Evolutionary conservation across 192 early-diverging fungal species (phyloP).

Genomic region (Linnemannia exigua): DNA sequence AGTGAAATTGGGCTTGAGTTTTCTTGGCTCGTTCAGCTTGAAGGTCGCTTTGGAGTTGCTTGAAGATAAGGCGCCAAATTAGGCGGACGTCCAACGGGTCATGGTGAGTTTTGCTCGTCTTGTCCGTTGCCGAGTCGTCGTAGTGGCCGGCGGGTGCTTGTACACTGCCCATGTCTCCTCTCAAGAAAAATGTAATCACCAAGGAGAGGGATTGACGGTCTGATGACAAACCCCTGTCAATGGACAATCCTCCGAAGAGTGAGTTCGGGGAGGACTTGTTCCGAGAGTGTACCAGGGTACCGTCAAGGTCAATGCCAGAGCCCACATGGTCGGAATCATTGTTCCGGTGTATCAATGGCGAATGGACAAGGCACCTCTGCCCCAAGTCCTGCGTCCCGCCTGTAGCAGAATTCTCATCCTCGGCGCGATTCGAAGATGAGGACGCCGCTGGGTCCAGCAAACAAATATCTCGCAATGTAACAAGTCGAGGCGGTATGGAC

Average conservation of each 20-base stretch:
- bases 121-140: not conserved
- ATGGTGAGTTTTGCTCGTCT: not conserved
- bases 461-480: slow-evolving; percentile 41
- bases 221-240: not conserved
- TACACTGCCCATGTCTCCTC: slow-evolving; percentile 31
- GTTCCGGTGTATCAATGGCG: not conserved
- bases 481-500: not conserved
- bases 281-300: not conserved
- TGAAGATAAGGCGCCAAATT: slow-evolving; percentile 37
- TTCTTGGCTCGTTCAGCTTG: slow-evolving; percentile 14
- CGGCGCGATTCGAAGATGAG: slow-evolving; percentile 13
- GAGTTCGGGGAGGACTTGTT: not conserved
- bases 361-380: slow-evolving; percentile 5
- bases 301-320: not conserved
- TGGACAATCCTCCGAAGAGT: slow-evolving; percentile 11
- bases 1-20: not conserved
- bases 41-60: slow-evolving; percentile 25
- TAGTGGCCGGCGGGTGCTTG: not conserved
- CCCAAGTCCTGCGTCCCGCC: not conserved
- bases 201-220: slow-evolving; percentile 17
- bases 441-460: slow-evolving; percentile 24
- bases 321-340: not conserved
- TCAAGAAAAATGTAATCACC: slow-evolving; percentile 35
- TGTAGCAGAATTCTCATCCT: not conserved
- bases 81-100: slow-evolving; percentile 25